A percentile compares a stretch with the other conserved stretches of the same genome.
Evolutionary conservation across 2,329 filamentous ascomycete genomes (phyloP).

Genomic region (Phialophora macrospora): DNA sequence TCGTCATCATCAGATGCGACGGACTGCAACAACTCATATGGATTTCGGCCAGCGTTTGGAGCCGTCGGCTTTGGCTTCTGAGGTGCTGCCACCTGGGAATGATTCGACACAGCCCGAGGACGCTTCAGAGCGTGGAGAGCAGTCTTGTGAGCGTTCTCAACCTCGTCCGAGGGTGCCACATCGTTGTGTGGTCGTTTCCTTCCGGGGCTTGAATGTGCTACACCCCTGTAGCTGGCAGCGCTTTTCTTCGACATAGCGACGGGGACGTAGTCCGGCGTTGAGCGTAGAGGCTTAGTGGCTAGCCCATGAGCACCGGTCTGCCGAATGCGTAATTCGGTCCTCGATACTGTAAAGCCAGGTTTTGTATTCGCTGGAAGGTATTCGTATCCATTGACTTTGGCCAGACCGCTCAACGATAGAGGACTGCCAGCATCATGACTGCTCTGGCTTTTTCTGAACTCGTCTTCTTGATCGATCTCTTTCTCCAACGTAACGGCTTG

Average conservation of each 20-base stretch:
- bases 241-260: constrained; percentile 38
- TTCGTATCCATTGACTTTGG: constrained; percentile 47
- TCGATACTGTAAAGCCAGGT: constrained; percentile 48
- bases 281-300: constrained; percentile 48
- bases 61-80: constrained; percentile 8
- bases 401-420: constrained; percentile 32
- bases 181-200: constrained; percentile 29
- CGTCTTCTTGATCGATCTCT: constrained; percentile 35
- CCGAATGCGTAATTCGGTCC: constrained; percentile 51
- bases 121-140: constrained; percentile 19
- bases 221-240: constrained; percentile 26
- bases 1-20: constrained; percentile 20
- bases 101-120: constrained; percentile 11
- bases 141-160: not conserved
- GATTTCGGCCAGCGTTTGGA: constrained; percentile 7
- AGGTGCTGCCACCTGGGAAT: not conserved
- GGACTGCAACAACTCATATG: constrained; percentile 22
- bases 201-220: constrained; percentile 21
- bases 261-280: constrained; percentile 34
- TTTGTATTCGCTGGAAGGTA: constrained; percentile 47
- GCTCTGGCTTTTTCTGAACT: constrained; percentile 42
- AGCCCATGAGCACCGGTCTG: constrained; percentile 50
- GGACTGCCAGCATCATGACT: constrained; percentile 19
- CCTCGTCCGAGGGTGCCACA: constrained; percentile 13
- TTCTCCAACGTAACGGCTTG: constrained; percentile 36